phyloP scores from a whole-genome alignment of 352 stramenopile species.

The Globisporangium heterothallicum region DNA sequence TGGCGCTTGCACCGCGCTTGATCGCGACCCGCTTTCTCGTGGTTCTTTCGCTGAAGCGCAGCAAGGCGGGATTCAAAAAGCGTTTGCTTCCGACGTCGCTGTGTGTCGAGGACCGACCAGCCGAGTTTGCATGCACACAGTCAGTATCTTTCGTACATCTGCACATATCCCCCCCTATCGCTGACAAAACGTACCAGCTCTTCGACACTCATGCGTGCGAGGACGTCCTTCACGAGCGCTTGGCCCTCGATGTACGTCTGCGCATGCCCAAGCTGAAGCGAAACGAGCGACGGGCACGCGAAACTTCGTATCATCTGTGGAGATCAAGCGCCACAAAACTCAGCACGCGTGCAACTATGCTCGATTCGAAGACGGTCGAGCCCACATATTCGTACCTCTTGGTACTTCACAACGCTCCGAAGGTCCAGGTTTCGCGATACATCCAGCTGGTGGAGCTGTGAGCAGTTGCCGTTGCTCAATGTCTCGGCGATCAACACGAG shows the following conservation, averaged over 20 bases:
- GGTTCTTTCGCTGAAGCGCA: conserved; percentile 25
- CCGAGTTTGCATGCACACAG: neutral
- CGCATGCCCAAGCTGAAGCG: conserved; percentile 42
- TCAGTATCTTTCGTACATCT: neutral
- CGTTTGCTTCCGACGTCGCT: conserved; percentile 35
- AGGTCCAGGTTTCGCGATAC: conserved; percentile 39
- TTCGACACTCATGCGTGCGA: conserved; percentile 42
- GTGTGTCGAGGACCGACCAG: too few relatives aligned
- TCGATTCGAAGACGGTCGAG: too few relatives aligned
- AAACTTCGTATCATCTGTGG: conserved; percentile 38
- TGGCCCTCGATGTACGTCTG: conserved; percentile 34
- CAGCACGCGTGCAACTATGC: too few relatives aligned
- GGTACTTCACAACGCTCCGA: conserved; percentile 38
- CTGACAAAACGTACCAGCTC: conserved; percentile 33
- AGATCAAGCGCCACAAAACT: too few relatives aligned
- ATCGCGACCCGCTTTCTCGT: conserved; percentile 24
- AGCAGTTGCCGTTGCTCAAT: conserved; percentile 28
- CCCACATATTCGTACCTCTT: conserved; percentile 37
- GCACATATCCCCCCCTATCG: neutral
- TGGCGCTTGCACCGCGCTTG: conserved; percentile 32
- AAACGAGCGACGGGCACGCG: conserved; percentile 43
- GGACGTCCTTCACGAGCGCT: conserved; percentile 30
- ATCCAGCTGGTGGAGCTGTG: conserved; percentile 46
- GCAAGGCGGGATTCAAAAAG: conserved; percentile 32
- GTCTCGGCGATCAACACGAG: conserved; percentile 36